These are phyloP conservation scores for Ophiorrhiza pumila DNA, from an alignment of 257 asterid genomes.

Conservation along the genomic window DNA sequence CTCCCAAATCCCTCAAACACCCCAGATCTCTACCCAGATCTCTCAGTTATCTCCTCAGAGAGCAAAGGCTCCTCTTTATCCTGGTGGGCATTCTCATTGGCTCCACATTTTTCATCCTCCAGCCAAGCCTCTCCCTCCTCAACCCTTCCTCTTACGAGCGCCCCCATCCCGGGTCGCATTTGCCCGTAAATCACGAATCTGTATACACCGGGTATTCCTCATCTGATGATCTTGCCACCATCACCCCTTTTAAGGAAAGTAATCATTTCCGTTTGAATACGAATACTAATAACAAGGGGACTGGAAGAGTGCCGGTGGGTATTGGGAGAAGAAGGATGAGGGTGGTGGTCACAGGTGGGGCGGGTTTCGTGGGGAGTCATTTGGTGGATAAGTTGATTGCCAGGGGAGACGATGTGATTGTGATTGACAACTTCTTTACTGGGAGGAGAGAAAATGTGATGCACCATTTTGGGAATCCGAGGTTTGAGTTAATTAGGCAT, in stretches of 20 bases:
- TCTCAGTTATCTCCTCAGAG: slow-evolving; percentile 65
- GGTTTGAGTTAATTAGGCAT: slow-evolving; percentile 39
- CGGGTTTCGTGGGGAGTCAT: slow-evolving; percentile 46
- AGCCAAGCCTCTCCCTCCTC: slow-evolving; percentile 50
- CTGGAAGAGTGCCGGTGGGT: slow-evolving; percentile 34
- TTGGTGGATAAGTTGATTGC: slow-evolving; percentile 38
- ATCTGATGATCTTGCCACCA: background rate
- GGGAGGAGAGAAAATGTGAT: slow-evolving; percentile 45
- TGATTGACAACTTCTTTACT: slow-evolving; percentile 42
- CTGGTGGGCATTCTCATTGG: slow-evolving; percentile 73
- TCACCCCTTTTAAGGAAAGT: background rate
- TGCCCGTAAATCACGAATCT: slow-evolving; percentile 6
- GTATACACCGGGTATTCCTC: background rate
- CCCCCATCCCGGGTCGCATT: slow-evolving; percentile 4
- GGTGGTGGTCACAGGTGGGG: slow-evolving; percentile 41
- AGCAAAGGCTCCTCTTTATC: slow-evolving; percentile 80
- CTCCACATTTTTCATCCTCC: slow-evolving; percentile 68
- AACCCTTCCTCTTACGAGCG: slow-evolving; percentile 14
- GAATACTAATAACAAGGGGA: background rate
- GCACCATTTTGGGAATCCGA: slow-evolving; percentile 39
- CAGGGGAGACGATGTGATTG: slow-evolving; percentile 44
- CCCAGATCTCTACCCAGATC: slow-evolving; percentile 77
- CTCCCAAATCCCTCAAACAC: slow-evolving; percentile 76
- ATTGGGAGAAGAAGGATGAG: slow-evolving; percentile 34
- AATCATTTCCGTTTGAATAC: too few species aligned